A percentile compares a stretch with the other conserved stretches of the same genome.
phyloP scores from a whole-genome alignment of 225 moss, liverwort and hornwort species.

The Ulota crispa region DNA sequence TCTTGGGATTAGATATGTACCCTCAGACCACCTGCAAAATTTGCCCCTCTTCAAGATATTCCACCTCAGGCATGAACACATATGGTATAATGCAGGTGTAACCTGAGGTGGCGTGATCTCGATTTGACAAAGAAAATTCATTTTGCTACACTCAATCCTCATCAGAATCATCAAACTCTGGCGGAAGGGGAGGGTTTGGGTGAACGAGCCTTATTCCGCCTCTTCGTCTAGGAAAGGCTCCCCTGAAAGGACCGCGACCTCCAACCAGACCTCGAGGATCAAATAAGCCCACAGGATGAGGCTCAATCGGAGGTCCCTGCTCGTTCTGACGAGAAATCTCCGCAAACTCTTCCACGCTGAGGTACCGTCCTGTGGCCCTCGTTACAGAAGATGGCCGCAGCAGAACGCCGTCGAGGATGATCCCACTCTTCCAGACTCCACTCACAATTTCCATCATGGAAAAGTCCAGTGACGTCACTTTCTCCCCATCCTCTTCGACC shows the following conservation, averaged over 20 bases:
- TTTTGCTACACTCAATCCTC: conserved; percentile 2
- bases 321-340: neutral
- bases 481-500: conserved; percentile 14
- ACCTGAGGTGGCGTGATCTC: neutral
- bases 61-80: no score
- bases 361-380: conserved; percentile 23
- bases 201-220: neutral
- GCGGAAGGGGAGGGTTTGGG: neutral
- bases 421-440: conserved; percentile 20
- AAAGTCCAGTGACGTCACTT: conserved; percentile 8
- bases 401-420: conserved; percentile 33
- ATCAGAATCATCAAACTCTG: conserved; percentile 7
- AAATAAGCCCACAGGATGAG: neutral
- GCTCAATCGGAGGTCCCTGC: neutral
- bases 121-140: neutral
- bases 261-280: neutral
- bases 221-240: conserved; percentile 12
- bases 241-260: neutral
- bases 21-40: neutral
- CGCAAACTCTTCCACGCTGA: conserved; percentile 17
- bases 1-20: neutral
- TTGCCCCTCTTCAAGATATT: no score
- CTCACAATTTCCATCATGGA: conserved; percentile 37
- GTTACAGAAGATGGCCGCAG: conserved; percentile 36
- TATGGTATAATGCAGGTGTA: no score